Percentiles rank a stretch among this genome's conserved stretches.
phyloP scores from a whole-genome alignment of 371 early-diverging fungal genomes.

The Circinella minor region DNA sequence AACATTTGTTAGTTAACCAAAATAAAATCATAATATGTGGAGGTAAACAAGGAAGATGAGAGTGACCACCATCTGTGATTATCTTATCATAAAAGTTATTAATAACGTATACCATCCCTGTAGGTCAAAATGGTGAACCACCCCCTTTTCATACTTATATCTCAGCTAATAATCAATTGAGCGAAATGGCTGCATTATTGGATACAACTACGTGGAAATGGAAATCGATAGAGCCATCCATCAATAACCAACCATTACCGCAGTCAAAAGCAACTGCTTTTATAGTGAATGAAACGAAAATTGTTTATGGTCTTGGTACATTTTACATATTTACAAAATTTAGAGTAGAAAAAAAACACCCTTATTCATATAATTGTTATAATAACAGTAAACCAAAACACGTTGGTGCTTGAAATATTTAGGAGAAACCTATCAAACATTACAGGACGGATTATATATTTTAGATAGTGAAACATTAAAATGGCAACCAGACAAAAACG shows the following conservation, averaged over 20 bases:
- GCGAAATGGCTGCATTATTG: constrained; percentile 29
- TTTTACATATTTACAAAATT: no score
- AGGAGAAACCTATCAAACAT: constrained; percentile 5
- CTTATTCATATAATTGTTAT: no score
- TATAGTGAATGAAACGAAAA: constrained; percentile 31
- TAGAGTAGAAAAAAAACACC: no score
- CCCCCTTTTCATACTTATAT: constrained; percentile 41
- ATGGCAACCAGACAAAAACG: background rate
- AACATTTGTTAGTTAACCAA: constrained; percentile 18
- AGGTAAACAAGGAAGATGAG: constrained; percentile 1
- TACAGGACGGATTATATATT: background rate
- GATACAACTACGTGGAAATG: constrained; percentile 32
- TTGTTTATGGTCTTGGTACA: constrained; percentile 37
- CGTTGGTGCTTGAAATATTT: no score
- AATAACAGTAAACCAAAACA: no score
- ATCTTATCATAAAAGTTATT: no score
- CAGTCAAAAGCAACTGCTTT: constrained; percentile 27
- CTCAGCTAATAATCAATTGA: constrained; percentile 12
- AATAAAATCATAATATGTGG: constrained; percentile 33
- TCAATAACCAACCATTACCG: constrained; percentile 36
- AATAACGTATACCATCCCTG: no score
- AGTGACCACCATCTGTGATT: no score
- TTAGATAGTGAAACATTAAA: constrained; percentile 1
- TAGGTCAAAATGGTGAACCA: constrained; percentile 29
- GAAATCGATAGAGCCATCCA: constrained; percentile 26